Evolutionary conservation across 352 stramenopile species (phyloP), one percentile per base, ranked within the genome.

Genomic region (Pythium oligandrum): DNA sequence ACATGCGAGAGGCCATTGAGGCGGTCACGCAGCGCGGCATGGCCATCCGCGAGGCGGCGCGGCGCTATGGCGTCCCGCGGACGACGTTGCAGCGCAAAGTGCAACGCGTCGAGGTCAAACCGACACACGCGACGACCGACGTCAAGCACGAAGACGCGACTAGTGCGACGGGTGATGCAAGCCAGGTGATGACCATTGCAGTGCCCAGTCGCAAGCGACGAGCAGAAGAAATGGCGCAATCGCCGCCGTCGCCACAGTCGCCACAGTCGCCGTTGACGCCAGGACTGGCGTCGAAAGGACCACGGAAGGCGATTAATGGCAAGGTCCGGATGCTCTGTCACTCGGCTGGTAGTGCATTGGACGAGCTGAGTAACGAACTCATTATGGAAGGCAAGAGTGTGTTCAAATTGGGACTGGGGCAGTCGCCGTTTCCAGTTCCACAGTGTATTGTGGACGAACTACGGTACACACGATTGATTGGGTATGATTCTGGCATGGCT

Each of bases 391-490:
- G 85, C 37, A 88, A 90, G 36, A 75, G 57, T 46, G 86, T 95
- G 38, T 93, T 91, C 70, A 93, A 93, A 54, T 64, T 95, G 32
- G 83, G 85, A 9, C 67, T 95, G 17, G 85, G 85, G 1, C 83
- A 95, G 57, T 93, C 81, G 40, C 85, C 85, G 4, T 95, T 95
- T 53, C 83, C 83, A n/a, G 78, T 93, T 38, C 81, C 83, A 17
- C 81, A 93, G 54, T 93, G 81, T 53, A 88, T 95, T 63, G 79
- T 95, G 34, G 85, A 95, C 51, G 85, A 93, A 51, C 66, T 93
- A 36, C 71, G 83, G 83, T 93, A 65, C 44, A 71, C 71, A 4
- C 36, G 57, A 67, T 68, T 67, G 58, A 60, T 60, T 65, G 58
- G 57, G 57, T 61, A 53, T 49, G 6, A 43, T 51, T 26, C 17